These are phyloP conservation scores for Podaxis pistillaris DNA, from an alignment of 768 basidiomycete species.

Conservation along the genomic window DNA sequence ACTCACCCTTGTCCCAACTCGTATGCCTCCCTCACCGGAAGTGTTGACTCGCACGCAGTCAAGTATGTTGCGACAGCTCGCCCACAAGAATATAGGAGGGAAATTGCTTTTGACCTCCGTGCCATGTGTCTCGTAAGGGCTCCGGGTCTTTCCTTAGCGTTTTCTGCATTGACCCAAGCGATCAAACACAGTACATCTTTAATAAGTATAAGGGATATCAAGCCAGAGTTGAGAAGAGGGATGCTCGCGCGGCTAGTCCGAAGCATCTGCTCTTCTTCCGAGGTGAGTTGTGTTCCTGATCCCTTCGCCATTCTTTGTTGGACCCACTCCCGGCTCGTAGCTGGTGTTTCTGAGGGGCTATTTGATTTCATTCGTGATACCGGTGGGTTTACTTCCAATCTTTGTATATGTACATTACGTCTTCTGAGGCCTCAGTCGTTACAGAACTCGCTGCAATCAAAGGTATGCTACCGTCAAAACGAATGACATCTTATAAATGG, in stretches of 20 bases:
- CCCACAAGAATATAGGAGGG: conserved; percentile 33
- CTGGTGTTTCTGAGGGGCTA: conserved; percentile 55
- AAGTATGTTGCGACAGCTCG: conserved; percentile 67
- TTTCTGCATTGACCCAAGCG: neutral
- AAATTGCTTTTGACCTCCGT: conserved; percentile 40
- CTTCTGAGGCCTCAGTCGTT: neutral
- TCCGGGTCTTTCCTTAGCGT: neutral
- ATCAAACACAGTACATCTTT: conserved; percentile 48
- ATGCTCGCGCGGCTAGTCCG: conserved; percentile 41
- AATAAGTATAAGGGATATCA: conserved; percentile 59
- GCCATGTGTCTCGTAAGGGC: conserved; percentile 57
- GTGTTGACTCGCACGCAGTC: conserved; percentile 71
- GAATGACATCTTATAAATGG: neutral
- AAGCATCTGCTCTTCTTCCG: conserved; percentile 77
- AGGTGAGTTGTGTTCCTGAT: conserved; percentile 34
- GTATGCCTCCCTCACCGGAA: conserved; percentile 69
- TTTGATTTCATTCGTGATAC: conserved; percentile 45
- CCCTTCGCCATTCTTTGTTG: neutral
- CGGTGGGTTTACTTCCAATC: conserved; percentile 20
- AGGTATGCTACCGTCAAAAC: conserved; percentile 34
- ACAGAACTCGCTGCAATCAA: conserved; percentile 58
- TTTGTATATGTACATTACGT: conserved; percentile 5
- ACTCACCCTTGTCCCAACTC: no score
- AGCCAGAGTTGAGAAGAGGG: conserved; percentile 46
- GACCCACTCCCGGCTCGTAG: conserved; percentile 27